phyloP scores from a whole-genome alignment of 2,329 filamentous ascomycete species.

The Xylariaceae sp. region DNA sequence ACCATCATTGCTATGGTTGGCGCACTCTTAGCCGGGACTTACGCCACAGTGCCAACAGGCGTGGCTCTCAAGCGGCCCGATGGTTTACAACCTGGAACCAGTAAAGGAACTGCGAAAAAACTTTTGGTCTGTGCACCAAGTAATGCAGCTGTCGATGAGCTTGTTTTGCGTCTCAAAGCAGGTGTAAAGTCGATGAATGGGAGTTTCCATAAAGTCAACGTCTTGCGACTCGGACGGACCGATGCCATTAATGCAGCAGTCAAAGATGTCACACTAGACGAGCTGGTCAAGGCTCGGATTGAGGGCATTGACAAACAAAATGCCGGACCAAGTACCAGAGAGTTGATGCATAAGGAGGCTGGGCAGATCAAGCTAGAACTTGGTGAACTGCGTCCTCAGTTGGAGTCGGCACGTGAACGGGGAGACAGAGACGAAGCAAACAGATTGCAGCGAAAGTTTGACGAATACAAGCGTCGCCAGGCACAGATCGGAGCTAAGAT shows the following conservation, averaged over 20 bases:
- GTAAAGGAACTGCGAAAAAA: conserved; percentile 62
- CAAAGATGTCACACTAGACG: conserved; percentile 87
- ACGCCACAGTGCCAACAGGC: conserved; percentile 39
- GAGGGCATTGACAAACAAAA: conserved; percentile 56
- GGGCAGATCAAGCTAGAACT: conserved; percentile 72
- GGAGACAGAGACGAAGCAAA: conserved; percentile 46
- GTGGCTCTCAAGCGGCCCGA: conserved; percentile 43
- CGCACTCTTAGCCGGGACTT: conserved; percentile 62
- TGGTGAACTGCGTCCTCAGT: conserved; percentile 62
- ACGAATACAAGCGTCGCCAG: conserved; percentile 73
- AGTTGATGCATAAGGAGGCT: conserved; percentile 61
- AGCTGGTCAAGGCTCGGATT: conserved; percentile 75
- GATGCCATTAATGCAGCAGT: conserved; percentile 91
- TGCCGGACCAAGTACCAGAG: conserved; percentile 52
- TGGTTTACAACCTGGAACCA: conserved; percentile 31
- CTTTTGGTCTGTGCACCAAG: conserved; percentile 95
- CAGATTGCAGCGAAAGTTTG: conserved; percentile 70
- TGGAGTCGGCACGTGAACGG: conserved; percentile 62
- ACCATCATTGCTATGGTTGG: conserved; percentile 97
- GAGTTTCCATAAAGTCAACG: conserved; percentile 69
- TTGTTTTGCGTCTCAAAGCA: conserved; percentile 86
- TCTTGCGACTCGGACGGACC: conserved; percentile 83
- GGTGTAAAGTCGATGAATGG: conserved; percentile 78
- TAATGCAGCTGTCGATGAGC: conserved; percentile 94
- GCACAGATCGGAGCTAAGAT: conserved; percentile 75